Base-by-base conservation (phyloP, 768 basidiomycete genomes). In the Serendipita sp. region DNA sequence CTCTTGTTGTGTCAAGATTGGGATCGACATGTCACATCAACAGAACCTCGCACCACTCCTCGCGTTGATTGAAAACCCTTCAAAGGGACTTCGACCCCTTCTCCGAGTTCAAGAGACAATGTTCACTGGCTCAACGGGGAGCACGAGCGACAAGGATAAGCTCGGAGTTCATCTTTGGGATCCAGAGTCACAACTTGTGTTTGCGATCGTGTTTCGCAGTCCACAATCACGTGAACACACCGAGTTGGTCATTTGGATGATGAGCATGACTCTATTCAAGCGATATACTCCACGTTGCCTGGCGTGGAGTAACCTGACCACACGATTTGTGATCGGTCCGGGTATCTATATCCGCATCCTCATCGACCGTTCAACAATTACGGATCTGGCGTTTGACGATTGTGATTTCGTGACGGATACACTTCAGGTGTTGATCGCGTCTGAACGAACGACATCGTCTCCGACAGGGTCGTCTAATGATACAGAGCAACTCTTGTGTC, bases 351-450 rank as follows among this genome's bases (percentile, higher is more conserved):
- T 60, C 56, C 56, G 56, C 11, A 38, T 60, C 8, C 34, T 60
- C 28, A 60, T 60, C 28, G 36, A 60, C 36, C 18, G 36, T 4
- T 3, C 56, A 10, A 60, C 56, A 2, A 60, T 60, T 35, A 34
- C 56, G 34, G 56, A 60, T 36, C 56, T 60, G 56, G 56, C 56
- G 35, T 60, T 60, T 35, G 56, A 60, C 30, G 56, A 60, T n/a
- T 60, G 56, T 60, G 30, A 28, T 30, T 60, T 23, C 35, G 56
- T 60, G 18, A 36, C 56, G n/a, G 56, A 60, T 36, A 35, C 56
- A 10, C 56, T 60, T 3, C 23, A 36, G n/a, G 28, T 60, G 56
- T 35, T 60, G 28, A 38, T 36, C 28, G 56, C 56, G 28, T 60
- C 56, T 38, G 56, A 36, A 35, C 56, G 18, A 8, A n/a, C 56